Evolutionary conservation across 768 basidiomycete genomes (phyloP).

Genomic region (Tulasnella sp.): DNA sequence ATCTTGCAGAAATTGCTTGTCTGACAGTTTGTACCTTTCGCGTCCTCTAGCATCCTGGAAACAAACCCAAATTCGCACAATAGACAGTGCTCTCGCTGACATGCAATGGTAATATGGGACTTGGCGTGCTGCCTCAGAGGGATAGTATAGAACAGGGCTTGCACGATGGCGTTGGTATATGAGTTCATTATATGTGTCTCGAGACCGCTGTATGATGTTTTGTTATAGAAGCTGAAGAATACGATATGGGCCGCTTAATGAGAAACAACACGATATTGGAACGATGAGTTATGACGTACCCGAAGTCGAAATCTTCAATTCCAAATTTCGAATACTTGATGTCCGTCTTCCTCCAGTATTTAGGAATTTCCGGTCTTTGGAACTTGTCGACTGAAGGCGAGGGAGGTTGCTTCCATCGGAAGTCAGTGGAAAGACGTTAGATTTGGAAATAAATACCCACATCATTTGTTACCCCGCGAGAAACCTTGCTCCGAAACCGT

Average conservation of each 20-base stretch:
- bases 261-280: not conserved
- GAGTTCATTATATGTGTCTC: slow-evolving; percentile 97
- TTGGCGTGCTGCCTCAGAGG: slow-evolving; percentile 77
- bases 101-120: slow-evolving; percentile 81
- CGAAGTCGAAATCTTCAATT: slow-evolving; percentile 98
- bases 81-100: slow-evolving; percentile 81
- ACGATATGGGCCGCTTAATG: not conserved
- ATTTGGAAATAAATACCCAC: slow-evolving; percentile 24
- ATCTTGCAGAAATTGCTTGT: slow-evolving; percentile 95
- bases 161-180: slow-evolving; percentile 83
- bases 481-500: slow-evolving; percentile 77
- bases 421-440: not conserved
- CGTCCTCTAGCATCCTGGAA: slow-evolving; percentile 91
- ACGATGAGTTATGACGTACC: slow-evolving; percentile 34
- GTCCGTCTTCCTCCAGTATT: slow-evolving; percentile 80
- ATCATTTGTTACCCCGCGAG: slow-evolving; percentile 32
- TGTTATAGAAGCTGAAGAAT: slow-evolving; percentile 72
- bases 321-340: slow-evolving; percentile 99
- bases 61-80: slow-evolving; percentile 93
- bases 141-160: slow-evolving; percentile 73
- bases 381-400: not conserved
- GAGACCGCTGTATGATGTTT: slow-evolving; percentile 76
- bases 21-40: slow-evolving; percentile 86
- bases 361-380: slow-evolving; percentile 41
- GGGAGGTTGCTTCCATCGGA: not conserved